Evolutionary conservation across 192 early-diverging fungal species (phyloP), one percentile per base, ranked within the genome.

Genomic region (Fimicolochytrium jonesii): DNA sequence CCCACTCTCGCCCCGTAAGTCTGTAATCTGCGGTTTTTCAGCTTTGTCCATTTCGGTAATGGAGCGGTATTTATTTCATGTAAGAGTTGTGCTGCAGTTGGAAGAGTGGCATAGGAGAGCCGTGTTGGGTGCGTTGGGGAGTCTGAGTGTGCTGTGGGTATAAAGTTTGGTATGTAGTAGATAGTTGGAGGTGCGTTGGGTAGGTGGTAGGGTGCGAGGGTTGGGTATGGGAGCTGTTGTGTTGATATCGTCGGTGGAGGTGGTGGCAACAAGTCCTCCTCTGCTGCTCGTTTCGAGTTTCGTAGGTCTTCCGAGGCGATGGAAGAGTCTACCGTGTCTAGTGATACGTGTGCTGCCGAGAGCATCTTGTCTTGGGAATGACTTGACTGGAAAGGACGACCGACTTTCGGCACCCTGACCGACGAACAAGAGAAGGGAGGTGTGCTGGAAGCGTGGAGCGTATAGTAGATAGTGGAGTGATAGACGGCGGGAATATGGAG

Each of bases 151-250:
- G 17, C 50, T 2, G 28, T 11, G 11, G 67, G 51, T 41, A 74
- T 26, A 52, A 70, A 67, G 63, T 56, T 26, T 9, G 64, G 64
- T 46, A 69, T 56, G 59, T 74, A 74, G 56, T 42, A 44, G 51
- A 69, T 20, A 9, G 43, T 33, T 20, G 26, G 57, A 29, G 56
- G 72, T 5, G 58, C 64, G 29, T 28, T 35, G 11, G 36, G 46
- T 33, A 72, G 22, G 28, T 37, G 34, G 54, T 56, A 10, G 5
- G 34, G 9, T 26, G 29, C 31, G 52, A 33, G 22, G 45, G 22
- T 9, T 0, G 52, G 22, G 22, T 11, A 0, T 18, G 54, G 6
- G 33, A 35, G 35, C 0, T 6, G 35, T 56, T 33, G n/a, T 15
- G 48, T 4, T 17, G 30, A 3, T 4, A 25, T 50, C 25, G 25